A percentile compares a stretch with the other conserved stretches of the same genome.
phyloP scores from a whole-genome alignment of 163 green algal species.

The Prototheca cutis region DNA sequence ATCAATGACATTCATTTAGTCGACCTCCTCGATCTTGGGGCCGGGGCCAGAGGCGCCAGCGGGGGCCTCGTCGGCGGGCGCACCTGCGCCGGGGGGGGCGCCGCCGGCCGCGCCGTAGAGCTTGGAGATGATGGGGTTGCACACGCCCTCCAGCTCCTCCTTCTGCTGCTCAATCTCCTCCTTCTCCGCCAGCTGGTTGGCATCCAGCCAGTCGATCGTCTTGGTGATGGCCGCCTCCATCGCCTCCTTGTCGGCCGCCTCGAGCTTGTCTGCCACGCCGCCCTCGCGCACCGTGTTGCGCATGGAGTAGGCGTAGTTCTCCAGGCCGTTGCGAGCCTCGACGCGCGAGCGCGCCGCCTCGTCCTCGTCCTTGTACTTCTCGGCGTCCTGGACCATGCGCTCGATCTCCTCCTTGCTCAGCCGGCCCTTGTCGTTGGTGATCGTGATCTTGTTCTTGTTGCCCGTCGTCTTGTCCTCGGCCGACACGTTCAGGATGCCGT shows the following conservation, averaged over 20 bases:
- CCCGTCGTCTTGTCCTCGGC: constrained; percentile 86
- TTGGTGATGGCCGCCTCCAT: constrained; percentile 80
- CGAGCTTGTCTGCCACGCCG: constrained; percentile 56
- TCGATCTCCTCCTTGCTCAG: constrained; percentile 95
- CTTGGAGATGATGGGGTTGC: constrained; percentile 86
- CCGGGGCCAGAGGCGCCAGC: not conserved
- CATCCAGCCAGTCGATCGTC: constrained; percentile 80
- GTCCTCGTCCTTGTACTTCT: constrained; percentile 83
- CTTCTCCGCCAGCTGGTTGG: constrained; percentile 60
- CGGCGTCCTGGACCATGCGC: constrained; percentile 78
- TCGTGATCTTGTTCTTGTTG: constrained; percentile 72
- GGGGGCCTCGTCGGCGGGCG: not conserved
- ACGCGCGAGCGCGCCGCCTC: constrained; percentile 52
- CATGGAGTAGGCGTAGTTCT: constrained; percentile 99
- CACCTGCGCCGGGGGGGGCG: not conserved
- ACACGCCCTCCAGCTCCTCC: constrained; percentile 84
- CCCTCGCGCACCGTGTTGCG: constrained; percentile 81
- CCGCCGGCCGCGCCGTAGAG: constrained; percentile 25
- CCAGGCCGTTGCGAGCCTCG: constrained; percentile 62
- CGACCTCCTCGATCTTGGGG: constrained; percentile 20
- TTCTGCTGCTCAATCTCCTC: constrained; percentile 65
- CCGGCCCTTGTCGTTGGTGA: constrained; percentile 61
- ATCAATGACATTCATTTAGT: constrained; percentile 3
- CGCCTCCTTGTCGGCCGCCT: constrained; percentile 76
- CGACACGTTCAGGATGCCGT: constrained; percentile 87